These are phyloP conservation scores for Erucastrum elatum DNA, from an alignment of 345 rosid species.

Conservation along the genomic window DNA sequence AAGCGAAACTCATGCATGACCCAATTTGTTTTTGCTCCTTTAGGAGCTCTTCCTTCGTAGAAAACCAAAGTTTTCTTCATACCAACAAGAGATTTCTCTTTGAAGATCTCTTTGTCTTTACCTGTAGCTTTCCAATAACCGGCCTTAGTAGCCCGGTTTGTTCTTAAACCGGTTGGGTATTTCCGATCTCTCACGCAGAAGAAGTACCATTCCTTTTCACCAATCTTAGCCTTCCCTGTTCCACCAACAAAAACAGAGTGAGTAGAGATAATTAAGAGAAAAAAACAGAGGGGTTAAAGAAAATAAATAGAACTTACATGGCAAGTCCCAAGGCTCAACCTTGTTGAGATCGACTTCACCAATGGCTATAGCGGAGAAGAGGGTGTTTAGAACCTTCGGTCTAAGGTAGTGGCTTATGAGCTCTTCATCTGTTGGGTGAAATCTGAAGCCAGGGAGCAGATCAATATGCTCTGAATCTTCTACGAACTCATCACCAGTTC, in stretches of 20 bases:
- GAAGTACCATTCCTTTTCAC: constrained; percentile 72
- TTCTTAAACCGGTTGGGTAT: constrained; percentile 71
- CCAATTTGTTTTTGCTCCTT: constrained; percentile 76
- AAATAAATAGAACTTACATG: constrained; percentile 46
- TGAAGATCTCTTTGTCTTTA: constrained; percentile 54
- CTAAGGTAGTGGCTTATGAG: constrained; percentile 67
- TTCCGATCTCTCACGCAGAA: constrained; percentile 69
- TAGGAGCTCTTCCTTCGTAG: constrained; percentile 82
- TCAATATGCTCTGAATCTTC: constrained; percentile 51
- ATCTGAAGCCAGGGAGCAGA: constrained; percentile 84
- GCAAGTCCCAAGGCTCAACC: constrained; percentile 95
- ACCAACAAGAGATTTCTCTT: constrained; percentile 59
- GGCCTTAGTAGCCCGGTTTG: constrained; percentile 52
- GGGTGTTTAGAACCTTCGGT: constrained; percentile 54
- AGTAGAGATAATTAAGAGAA: not conserved
- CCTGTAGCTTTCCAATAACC: constrained; percentile 73
- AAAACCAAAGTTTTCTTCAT: constrained; percentile 90
- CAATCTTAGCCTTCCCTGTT: constrained; percentile 36
- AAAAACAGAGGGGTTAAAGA: not conserved
- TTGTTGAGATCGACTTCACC: constrained; percentile 85
- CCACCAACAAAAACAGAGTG: not conserved
- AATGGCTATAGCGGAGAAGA: constrained; percentile 63
- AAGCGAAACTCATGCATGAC: constrained; percentile 80
- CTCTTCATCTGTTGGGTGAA: constrained; percentile 93
- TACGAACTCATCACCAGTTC: constrained; percentile 10